Evolutionary conservation across 129 eudicot species (phyloP).

Genomic region (Glebionis coronaria): DNA sequence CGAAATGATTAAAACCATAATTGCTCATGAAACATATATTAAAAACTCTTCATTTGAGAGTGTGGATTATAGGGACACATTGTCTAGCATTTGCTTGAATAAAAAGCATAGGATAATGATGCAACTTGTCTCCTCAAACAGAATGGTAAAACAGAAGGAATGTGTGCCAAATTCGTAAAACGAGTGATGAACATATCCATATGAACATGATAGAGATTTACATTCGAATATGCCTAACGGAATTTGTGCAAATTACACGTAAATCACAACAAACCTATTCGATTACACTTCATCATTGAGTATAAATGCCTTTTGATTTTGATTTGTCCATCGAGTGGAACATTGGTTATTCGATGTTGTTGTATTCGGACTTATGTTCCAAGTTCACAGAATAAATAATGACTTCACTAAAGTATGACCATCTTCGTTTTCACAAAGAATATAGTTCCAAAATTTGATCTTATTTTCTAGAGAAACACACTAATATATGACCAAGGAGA

Average conservation of each 20-base stretch:
- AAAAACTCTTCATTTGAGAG: constrained; percentile 19
- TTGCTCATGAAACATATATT: constrained; percentile 12
- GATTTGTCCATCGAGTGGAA: not conserved
- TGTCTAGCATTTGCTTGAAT: constrained; percentile 21
- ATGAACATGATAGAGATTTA: constrained; percentile 21
- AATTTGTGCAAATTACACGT: constrained; percentile 21
- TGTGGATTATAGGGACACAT: constrained; percentile 15
- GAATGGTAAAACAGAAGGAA: constrained; percentile 33
- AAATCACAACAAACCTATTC: constrained; percentile 26
- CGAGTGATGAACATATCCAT: constrained; percentile 31
- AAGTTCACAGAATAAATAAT: too few relatives aligned
- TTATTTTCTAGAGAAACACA: too few relatives aligned
- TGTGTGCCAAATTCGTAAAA: constrained; percentile 39
- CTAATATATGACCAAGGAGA: too few relatives aligned
- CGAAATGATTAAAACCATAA: constrained; percentile 28
- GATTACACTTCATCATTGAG: constrained; percentile 19
- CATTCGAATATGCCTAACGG: constrained; percentile 27
- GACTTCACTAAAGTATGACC: too few relatives aligned
- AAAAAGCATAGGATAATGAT: constrained; percentile 21
- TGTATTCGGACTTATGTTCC: not conserved
- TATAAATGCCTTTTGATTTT: constrained; percentile 18
- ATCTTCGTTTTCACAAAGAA: too few relatives aligned
- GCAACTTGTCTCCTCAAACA: constrained; percentile 30
- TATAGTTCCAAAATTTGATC: too few relatives aligned
- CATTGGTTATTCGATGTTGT: constrained; percentile 4